Conservation (phyloP, 2,329 filamentous ascomycete species). For the Talaromyces rugulosus region DNA sequence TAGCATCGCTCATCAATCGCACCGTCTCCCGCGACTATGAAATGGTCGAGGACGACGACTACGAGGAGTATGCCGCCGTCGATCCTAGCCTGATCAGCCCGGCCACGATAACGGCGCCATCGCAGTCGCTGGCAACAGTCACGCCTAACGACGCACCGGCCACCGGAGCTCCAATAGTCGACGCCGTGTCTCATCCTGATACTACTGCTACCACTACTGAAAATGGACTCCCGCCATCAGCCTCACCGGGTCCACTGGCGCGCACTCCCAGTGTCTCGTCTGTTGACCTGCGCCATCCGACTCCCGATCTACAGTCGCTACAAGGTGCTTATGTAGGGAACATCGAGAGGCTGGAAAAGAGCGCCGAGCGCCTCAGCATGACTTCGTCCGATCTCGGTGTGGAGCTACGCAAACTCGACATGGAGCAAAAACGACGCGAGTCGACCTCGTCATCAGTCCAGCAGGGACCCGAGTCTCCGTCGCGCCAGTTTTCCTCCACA, state of each 20-base stretch:
- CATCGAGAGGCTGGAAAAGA: slow-evolving; percentile 47
- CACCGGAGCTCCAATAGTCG: slow-evolving; percentile 5
- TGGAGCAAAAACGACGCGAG: slow-evolving; percentile 41
- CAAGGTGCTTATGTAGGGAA: slow-evolving; percentile 49
- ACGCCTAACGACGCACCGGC: slow-evolving; percentile 1
- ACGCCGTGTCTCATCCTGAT: not conserved
- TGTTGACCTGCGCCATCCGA: slow-evolving; percentile 44
- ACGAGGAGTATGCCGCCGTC: slow-evolving; percentile 29
- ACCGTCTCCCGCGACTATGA: slow-evolving; percentile 33
- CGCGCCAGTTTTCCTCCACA: slow-evolving; percentile 30
- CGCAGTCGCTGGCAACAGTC: not conserved
- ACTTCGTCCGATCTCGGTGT: slow-evolving; percentile 42
- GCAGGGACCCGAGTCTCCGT: slow-evolving; percentile 12
- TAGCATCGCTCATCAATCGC: slow-evolving; percentile 2
- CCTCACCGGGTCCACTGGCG: slow-evolving; percentile 29
- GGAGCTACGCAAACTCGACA: slow-evolving; percentile 43
- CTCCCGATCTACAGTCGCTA: slow-evolving; percentile 46
- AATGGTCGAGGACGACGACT: slow-evolving; percentile 45
- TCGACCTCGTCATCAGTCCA: slow-evolving; percentile 22
- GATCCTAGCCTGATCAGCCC: slow-evolving; percentile 15
- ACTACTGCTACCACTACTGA: not conserved
- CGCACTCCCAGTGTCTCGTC: slow-evolving; percentile 38
- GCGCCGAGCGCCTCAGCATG: slow-evolving; percentile 45
- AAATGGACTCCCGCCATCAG: slow-evolving; percentile 6
- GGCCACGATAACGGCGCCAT: not conserved